These are phyloP conservation scores for Blastocladiella britannica DNA, from an alignment of 192 early-diverging fungal species.

Conservation along the genomic window DNA sequence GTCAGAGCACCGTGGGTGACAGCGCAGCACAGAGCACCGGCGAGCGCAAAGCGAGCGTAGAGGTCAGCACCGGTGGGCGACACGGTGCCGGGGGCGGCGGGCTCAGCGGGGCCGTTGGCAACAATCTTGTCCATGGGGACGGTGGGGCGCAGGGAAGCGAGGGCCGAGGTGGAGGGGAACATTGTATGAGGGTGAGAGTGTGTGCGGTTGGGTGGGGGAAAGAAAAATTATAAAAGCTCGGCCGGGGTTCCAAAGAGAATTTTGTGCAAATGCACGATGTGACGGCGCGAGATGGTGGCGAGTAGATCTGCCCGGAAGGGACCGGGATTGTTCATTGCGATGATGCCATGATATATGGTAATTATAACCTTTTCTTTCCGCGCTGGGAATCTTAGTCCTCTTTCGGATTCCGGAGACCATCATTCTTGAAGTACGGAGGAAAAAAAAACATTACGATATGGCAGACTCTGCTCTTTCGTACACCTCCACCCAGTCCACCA, in stretches of 20 bases:
- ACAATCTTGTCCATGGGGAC: slow-evolving; percentile 6
- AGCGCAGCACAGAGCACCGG: slow-evolving; percentile 34
- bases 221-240: not conserved
- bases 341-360: no score
- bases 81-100: slow-evolving; percentile 11
- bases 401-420: slow-evolving; percentile 1
- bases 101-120: slow-evolving; percentile 13
- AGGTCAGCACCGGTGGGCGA: slow-evolving; percentile 22
- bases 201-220: not conserved
- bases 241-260: not conserved
- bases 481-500: slow-evolving; percentile 59
- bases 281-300: not conserved
- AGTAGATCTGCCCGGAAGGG: not conserved
- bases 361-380: no score
- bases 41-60: slow-evolving; percentile 33
- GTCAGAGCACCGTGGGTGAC: slow-evolving; percentile 38
- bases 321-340: not conserved
- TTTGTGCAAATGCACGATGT: not conserved
- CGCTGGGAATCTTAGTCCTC: slow-evolving; percentile 1
- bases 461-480: slow-evolving; percentile 25
- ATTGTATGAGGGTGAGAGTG: no score
- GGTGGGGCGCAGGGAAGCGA: slow-evolving; percentile 7
- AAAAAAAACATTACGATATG: slow-evolving; percentile 2
- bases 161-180: not conserved
- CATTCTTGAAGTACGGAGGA: not conserved